These are phyloP conservation scores for Tremellales sp. DNA, from an alignment of 1,284 basidiomycete genomes.

Conservation along the genomic window DNA sequence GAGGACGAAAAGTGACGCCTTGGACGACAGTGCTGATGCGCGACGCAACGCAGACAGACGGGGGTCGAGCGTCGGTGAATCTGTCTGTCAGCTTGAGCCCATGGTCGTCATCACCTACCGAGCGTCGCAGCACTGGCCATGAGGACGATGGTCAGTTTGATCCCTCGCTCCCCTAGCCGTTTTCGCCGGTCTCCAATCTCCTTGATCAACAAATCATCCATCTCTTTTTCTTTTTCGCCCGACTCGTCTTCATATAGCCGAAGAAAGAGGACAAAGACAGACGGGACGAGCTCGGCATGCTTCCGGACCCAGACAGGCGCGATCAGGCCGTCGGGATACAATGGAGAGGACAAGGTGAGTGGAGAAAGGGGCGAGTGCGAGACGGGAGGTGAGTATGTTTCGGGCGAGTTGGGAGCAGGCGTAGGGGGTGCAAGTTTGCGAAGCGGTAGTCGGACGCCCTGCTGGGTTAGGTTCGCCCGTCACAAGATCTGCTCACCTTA, in stretches of 20 bases:
- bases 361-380: constrained; percentile 85
- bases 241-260: constrained; percentile 64
- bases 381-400: constrained; percentile 23
- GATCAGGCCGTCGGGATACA: constrained; percentile 90
- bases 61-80: constrained; percentile 75
- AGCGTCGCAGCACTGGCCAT: constrained; percentile 79
- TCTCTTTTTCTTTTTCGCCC: constrained; percentile 58
- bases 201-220: constrained; percentile 69
- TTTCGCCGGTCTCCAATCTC: constrained; percentile 77
- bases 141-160: constrained; percentile 93
- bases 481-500: constrained; percentile 53
- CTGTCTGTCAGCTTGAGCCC: constrained; percentile 48
- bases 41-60: constrained; percentile 80
- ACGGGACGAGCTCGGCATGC: constrained; percentile 83
- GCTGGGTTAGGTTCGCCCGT: constrained; percentile 9
- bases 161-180: constrained; percentile 72
- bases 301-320: constrained; percentile 97
- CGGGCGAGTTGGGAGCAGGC: constrained; percentile 18
- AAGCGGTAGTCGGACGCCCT: constrained; percentile 3
- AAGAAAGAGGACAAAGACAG: constrained; percentile 86
- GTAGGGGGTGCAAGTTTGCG: constrained; percentile 9
- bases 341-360: constrained; percentile 75
- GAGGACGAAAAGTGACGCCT: constrained; percentile 88
- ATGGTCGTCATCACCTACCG: constrained; percentile 53
- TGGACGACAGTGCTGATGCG: constrained; percentile 81